Base-by-base conservation (phyloP, 768 basidiomycete genomes). In the Austroboletus eburneus region DNA sequence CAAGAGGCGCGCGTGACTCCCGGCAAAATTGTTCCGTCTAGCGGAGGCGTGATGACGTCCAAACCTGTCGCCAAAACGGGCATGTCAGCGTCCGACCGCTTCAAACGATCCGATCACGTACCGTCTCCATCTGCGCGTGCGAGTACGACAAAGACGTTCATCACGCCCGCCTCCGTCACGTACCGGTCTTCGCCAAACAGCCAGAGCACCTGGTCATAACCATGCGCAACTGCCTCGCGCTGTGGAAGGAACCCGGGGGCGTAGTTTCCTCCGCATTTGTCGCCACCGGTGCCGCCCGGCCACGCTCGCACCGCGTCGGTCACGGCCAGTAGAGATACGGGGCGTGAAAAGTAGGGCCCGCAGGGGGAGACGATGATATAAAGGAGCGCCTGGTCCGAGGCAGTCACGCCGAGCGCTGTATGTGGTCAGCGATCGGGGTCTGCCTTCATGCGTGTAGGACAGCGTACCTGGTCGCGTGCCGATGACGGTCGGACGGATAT, bases 21-120 rank as follows among this genome's bases (percentile, higher is more conserved):
- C 2, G 93, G 92, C 2, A 98, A 79, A 58, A 97, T 91, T 68
- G 90, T 86, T 41, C 93, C 92, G 62, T 88, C 91, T 49, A 96
- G 70, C 13, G 91, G 87, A 2, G 94, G 89, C 1, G 95, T 96
- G 52, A 91, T 74, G 43, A 96, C 74, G 63, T 97, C 91, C 48
- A 80, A 64, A n/a, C 72, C 46, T 38, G 9, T 39, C 13, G 23
- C 5, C 22, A 20, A 23, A 29, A n/a, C n/a, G n/a, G n/a, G n/a
- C n/a, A n/a, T n/a, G n/a, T 8, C 9, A 18, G 18, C 25, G 17
- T 6, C 67, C n/a, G 5, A 23, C n/a, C n/a, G n/a, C n/a, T n/a
- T n/a, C n/a, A n/a, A n/a, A n/a, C n/a, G 13, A 14, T 20, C 17
- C n/a, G 8, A 33, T 16, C 5, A 44, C 73, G 29, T 42, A 79